A percentile compares a stretch with the other conserved stretches of the same genome.
Conservation (phyloP, 2,329 filamentous ascomycete genomes). For the Fusarium denticulatum region DNA sequence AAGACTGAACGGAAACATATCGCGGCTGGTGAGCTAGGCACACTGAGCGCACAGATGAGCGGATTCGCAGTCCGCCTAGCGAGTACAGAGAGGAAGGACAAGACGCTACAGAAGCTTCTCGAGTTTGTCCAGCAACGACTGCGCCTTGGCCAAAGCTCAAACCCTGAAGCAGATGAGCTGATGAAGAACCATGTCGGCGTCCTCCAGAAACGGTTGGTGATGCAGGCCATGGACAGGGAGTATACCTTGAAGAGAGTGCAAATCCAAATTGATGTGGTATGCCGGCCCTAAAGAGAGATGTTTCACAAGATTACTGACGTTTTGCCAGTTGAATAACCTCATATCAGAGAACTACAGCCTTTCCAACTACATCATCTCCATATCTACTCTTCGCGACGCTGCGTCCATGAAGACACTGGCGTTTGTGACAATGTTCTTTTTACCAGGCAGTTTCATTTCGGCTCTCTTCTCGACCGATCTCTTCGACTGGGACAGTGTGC, state of each 20-base stretch:
- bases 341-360: slow-evolving; percentile 52
- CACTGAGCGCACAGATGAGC: slow-evolving; percentile 48
- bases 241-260: slow-evolving; percentile 51
- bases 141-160: background rate
- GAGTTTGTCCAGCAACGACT: slow-evolving; percentile 42
- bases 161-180: slow-evolving; percentile 26
- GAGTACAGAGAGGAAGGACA: slow-evolving; percentile 51
- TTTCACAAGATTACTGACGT: slow-evolving; percentile 6
- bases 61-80: slow-evolving; percentile 50
- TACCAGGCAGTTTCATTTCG: slow-evolving; percentile 55
- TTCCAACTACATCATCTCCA: slow-evolving; percentile 49
- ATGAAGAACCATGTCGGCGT: slow-evolving; percentile 44
- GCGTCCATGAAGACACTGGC: slow-evolving; percentile 56
- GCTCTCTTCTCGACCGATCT: slow-evolving; percentile 52
- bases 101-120: slow-evolving; percentile 48
- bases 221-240: slow-evolving; percentile 50
- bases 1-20: slow-evolving; percentile 41
- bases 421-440: slow-evolving; percentile 56
- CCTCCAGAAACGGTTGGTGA: slow-evolving; percentile 46
- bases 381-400: slow-evolving; percentile 52
- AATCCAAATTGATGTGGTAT: slow-evolving; percentile 53
- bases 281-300: slow-evolving; percentile 6
- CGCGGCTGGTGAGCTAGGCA: slow-evolving; percentile 44
- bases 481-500: slow-evolving; percentile 48
- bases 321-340: slow-evolving; percentile 49